phyloP scores from a whole-genome alignment of 2,329 filamentous ascomycete species.

The Fusarium domesticum region DNA sequence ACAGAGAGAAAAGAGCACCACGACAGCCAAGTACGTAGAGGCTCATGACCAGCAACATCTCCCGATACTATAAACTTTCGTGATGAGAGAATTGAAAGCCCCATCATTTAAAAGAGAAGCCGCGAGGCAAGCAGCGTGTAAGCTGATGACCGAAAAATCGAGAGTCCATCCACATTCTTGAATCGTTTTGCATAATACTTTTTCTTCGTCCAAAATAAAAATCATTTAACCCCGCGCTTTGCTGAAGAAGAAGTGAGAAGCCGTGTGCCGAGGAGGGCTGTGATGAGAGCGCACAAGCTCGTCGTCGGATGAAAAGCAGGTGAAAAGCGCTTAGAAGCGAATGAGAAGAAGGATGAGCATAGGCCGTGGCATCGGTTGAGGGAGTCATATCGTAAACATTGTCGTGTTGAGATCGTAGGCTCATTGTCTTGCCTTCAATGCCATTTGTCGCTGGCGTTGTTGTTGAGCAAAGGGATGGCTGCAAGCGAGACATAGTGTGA shows the following conservation, averaged over 20 bases:
- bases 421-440: constrained; percentile 33
- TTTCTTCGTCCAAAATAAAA: constrained; percentile 7
- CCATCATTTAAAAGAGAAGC: constrained; percentile 20
- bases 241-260: constrained; percentile 22
- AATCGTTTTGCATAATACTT: background rate
- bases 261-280: constrained; percentile 6
- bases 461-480: constrained; percentile 10
- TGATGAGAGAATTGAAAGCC: constrained; percentile 3
- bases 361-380: constrained; percentile 6
- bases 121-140: constrained; percentile 29
- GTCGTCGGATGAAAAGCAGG: no score
- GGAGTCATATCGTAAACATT: constrained; percentile 18
- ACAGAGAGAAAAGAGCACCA: constrained; percentile 5
- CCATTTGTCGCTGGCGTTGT: constrained; percentile 24
- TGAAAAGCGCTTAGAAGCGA: constrained; percentile 12
- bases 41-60: background rate
- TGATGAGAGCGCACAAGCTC: constrained; percentile 13
- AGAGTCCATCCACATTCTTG: no score
- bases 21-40: background rate
- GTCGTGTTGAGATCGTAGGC: constrained; percentile 25
- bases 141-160: constrained; percentile 25
- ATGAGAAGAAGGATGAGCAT: constrained; percentile 4
- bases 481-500: constrained; percentile 6
- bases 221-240: constrained; percentile 25
- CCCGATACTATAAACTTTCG: background rate